phyloP scores from a whole-genome alignment of 2,329 filamentous ascomycete genomes.

The Colletotrichum graminicola region DNA sequence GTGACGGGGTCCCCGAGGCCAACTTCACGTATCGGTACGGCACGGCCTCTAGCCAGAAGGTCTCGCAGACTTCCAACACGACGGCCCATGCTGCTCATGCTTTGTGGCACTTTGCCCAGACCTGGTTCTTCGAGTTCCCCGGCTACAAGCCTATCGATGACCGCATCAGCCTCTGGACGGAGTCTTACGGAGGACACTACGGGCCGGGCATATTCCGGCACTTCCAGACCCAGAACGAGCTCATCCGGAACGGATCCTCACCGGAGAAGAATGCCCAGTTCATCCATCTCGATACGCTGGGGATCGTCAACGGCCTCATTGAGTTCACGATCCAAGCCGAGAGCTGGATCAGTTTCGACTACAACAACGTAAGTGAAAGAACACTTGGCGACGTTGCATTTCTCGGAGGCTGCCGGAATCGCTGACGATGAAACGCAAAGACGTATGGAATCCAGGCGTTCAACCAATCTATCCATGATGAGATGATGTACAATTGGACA shows the following conservation, averaged over 20 bases:
- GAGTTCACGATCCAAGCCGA: slow-evolving; percentile 72
- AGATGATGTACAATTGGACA: slow-evolving; percentile 52
- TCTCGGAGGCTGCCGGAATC: neutral
- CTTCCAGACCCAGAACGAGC: slow-evolving; percentile 72
- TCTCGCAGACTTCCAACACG: slow-evolving; percentile 53
- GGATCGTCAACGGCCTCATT: slow-evolving; percentile 78
- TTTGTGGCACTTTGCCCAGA: slow-evolving; percentile 68
- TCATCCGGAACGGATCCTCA: slow-evolving; percentile 64
- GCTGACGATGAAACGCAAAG: neutral
- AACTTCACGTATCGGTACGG: slow-evolving; percentile 55
- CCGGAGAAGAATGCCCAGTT: slow-evolving; percentile 55
- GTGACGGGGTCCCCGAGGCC: slow-evolving; percentile 51
- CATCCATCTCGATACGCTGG: slow-evolving; percentile 73
- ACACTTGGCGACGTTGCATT: fast-evolving
- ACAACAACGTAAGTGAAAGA: slow-evolving; percentile 63
- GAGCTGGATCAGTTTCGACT: slow-evolving; percentile 67
- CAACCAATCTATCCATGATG: slow-evolving; percentile 48
- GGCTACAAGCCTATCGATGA: slow-evolving; percentile 61
- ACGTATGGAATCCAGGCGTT: slow-evolving; percentile 73
- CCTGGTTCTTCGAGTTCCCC: slow-evolving; percentile 71
- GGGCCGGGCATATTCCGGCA: slow-evolving; percentile 68
- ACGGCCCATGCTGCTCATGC: slow-evolving; percentile 55
- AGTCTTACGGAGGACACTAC: slow-evolving; percentile 57
- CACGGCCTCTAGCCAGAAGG: slow-evolving; percentile 49
- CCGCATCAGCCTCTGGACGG: slow-evolving; percentile 74